phyloP scores from a whole-genome alignment of 164 flowering plant species.

The Sextonia rubra region DNA sequence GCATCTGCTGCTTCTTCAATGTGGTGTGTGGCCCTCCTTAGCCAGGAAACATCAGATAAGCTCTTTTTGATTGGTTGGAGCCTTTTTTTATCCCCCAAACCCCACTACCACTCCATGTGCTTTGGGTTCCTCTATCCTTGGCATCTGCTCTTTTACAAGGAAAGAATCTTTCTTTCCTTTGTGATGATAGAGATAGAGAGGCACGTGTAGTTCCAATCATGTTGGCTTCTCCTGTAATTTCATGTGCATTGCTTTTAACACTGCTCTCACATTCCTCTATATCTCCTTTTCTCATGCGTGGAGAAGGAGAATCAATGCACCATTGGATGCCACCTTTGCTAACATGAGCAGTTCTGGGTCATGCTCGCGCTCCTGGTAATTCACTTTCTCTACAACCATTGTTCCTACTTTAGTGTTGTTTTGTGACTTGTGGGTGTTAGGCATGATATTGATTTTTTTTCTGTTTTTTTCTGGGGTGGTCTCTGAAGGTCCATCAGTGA shows the following conservation, averaged over 20 bases:
- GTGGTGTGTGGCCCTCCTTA: background rate
- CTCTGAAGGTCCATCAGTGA: conserved; percentile 68
- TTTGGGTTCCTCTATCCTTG: conserved; percentile 21
- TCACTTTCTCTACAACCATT: background rate
- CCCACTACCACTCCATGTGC: conserved; percentile 55
- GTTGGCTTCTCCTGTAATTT: conserved; percentile 51
- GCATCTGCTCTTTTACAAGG: conserved; percentile 20
- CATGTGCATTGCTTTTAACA: conserved; percentile 59
- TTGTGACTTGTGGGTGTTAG: background rate
- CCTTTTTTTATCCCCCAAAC: background rate
- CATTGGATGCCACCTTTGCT: background rate
- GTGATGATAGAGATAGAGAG: conserved; percentile 25
- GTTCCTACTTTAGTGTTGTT: background rate
- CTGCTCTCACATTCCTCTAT: conserved; percentile 10
- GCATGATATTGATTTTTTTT: background rate
- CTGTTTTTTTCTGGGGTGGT: background rate
- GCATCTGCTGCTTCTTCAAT: background rate
- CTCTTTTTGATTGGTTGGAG: conserved; percentile 16
- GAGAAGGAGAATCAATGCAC: background rate
- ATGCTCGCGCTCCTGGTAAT: conserved; percentile 59
- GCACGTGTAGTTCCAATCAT: conserved; percentile 52
- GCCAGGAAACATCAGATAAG: background rate
- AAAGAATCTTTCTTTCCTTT: conserved; percentile 38
- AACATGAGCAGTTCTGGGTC: conserved; percentile 37
- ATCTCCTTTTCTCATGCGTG: background rate